phyloP scores from a whole-genome alignment of 805 yeast genomes.

The Brettanomyces sp. region DNA sequence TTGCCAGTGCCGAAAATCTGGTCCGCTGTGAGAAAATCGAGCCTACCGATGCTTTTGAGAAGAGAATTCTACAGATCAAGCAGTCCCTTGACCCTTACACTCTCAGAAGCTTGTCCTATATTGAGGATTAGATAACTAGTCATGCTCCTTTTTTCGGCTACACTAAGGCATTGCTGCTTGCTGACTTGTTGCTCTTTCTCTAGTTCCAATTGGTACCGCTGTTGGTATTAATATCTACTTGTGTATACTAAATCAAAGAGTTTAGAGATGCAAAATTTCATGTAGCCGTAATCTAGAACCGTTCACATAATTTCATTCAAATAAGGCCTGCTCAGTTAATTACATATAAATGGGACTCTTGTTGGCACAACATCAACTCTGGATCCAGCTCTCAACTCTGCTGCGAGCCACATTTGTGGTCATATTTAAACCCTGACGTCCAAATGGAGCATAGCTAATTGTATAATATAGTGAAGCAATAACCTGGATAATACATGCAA shows the following conservation, averaged over 20 bases:
- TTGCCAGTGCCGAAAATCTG: slow-evolving; percentile 11
- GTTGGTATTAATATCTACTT: no score
- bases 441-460: slow-evolving; percentile 86
- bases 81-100: slow-evolving; percentile 12
- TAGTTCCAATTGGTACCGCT: no score
- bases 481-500: slow-evolving; percentile 62
- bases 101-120: slow-evolving; percentile 10
- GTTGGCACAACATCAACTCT: no score
- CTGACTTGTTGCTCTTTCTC: background rate
- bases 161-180: background rate
- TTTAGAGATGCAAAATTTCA: no score
- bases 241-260: no score
- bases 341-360: no score
- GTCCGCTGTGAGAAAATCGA: background rate
- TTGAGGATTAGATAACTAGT: slow-evolving; percentile 2
- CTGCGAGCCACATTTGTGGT: slow-evolving; percentile 39
- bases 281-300: no score
- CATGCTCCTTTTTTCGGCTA: background rate
- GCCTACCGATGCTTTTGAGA: background rate
- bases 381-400: slow-evolving; percentile 21
- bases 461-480: slow-evolving; percentile 77
- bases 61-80: slow-evolving; percentile 7
- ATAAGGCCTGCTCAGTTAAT: no score
- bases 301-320: no score
- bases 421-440: slow-evolving; percentile 59